Base-by-base conservation (phyloP, 345 rosid genomes). In the Eucalyptus microcorys region DNA sequence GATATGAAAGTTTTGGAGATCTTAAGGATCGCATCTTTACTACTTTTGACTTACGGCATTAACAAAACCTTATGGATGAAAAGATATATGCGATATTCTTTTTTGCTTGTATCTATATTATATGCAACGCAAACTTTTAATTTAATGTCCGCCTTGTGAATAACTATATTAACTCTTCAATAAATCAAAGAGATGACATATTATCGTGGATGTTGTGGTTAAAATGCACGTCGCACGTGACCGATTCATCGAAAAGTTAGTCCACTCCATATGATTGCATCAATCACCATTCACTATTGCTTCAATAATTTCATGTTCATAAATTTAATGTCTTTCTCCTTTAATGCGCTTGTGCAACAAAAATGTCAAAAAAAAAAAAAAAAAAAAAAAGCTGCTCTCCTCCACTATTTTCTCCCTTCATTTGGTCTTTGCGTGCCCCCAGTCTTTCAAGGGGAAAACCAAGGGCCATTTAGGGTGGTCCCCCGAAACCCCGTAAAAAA, bases 211-310 rank as follows among this genome's bases (percentile, higher is more conserved):
- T 30, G n/a, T n/a, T 64, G 16, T 64, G 5, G 10, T 64, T 13
- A 14, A 64, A n/a, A 64, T 64, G 16, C 10, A 4, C 10, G 5
- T n/a, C 2, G 19, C 1, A 15, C 1, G 37, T n/a, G 34, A 61
- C 37, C 21, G 5, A 61, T 30, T 61, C 3, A 0, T 27, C 1
- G 4, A n/a, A 8, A 4, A 14, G 10, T 30, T n/a, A 64, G 37
- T 64, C 37, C 10, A 10, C 10, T 10, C 5, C 3, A 55, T 4
- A 5, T 7, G 1, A 30, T n/a, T 64, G 0, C 37, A 14, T n/a
- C 17, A 7, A 64, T 14, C 76, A 15, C 71, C 14, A 64, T 64
- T 64, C 76, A n/a, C 19, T 21, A 14, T 21, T n/a, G n/a, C 5
- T 64, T n/a, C 37, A 7, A 14, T n/a, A n/a, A 64, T 7, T n/a